Percentiles rank a stretch among this genome's conserved stretches.
Conservation (phyloP, 2,329 filamentous ascomycete genomes). For the Epichloe coenophiala region DNA sequence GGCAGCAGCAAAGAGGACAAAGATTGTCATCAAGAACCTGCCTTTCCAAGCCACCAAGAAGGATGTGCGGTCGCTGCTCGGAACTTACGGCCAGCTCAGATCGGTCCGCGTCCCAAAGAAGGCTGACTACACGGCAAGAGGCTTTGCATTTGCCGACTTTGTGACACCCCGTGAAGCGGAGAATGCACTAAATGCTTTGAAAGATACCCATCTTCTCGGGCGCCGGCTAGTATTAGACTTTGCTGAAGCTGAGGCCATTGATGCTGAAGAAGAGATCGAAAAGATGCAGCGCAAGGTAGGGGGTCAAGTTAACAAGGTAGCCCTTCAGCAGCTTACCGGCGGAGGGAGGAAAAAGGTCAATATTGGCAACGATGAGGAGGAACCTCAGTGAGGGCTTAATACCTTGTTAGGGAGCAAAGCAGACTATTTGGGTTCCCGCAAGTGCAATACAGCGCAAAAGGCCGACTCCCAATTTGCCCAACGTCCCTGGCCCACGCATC, state of each 20-base stretch:
- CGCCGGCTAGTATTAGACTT: conserved; percentile 83
- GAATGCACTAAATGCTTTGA: conserved; percentile 81
- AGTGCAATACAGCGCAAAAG: background rate
- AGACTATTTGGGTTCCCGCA: conserved; percentile 10
- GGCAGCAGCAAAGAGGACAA: conserved; percentile 61
- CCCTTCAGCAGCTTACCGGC: conserved; percentile 75
- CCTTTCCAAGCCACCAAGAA: conserved; percentile 95
- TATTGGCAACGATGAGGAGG: conserved; percentile 59
- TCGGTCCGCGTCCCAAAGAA: conserved; percentile 92
- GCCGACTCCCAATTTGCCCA: background rate
- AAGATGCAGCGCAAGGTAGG: conserved; percentile 96
- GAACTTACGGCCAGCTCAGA: conserved; percentile 81
- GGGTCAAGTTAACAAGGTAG: conserved; percentile 82
- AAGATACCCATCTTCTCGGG: conserved; percentile 86
- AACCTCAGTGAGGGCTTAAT: conserved; percentile 24
- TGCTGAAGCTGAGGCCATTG: conserved; percentile 74
- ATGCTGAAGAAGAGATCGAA: conserved; percentile 90
- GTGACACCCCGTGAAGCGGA: conserved; percentile 77
- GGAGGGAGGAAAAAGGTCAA: conserved; percentile 79
- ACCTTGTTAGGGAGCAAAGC: conserved; percentile 5
- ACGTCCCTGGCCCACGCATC: conserved; percentile 4
- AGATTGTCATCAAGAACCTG: conserved; percentile 96
- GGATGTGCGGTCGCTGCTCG: conserved; percentile 74
- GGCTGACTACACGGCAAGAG: conserved; percentile 75
- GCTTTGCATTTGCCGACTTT: conserved; percentile 96